Base-by-base conservation (phyloP, 106 monocot species). In the Triglochin maritima region DNA sequence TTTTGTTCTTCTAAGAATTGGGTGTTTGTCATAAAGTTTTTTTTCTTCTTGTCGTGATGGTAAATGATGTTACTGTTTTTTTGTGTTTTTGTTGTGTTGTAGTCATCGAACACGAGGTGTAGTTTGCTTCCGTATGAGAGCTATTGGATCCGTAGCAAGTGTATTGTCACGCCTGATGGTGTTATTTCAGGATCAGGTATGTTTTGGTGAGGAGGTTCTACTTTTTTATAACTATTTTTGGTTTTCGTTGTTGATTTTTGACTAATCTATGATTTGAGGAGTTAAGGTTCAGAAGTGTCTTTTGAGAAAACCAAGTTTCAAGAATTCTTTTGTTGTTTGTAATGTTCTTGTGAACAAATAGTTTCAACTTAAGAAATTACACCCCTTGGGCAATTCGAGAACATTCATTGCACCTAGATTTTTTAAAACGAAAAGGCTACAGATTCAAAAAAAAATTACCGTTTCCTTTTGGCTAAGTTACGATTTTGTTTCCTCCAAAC, bases 141-240 rank as follows among this genome's bases (percentile, higher is more conserved):
- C 43, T 96, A 67, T 72, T 81, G 81, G 86, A 88, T 96, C 17
- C 67, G 64, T 49, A 91, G 96, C 84, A 84, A 80, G 53, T 87
- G 88, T 13, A 83, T 96, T 29, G 88, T 96, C n/a, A 96, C 91
- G 0, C 91, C 88, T 4, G 62, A 74, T 7, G 91, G 91, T 10
- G 86, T 91, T 9, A 69, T 81, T 47, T 47, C 71, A 0, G 96
- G 91, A 8, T 77, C 88, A 80, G 88, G 96, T 96, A 71, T 29
- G 63, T 10, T 66, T 50, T 11, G 6, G 14, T 5, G 7, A 64
- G 8, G 49, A 64, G 17, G 17, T 45, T 11, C 17, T 15, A 13
- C 4, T 46, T 46, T 10, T 12, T 48, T 64, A 12, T 64, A 45
- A 13, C 47, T 63, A 3, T 45, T 46, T 4, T 48, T 47, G 9